These are phyloP conservation scores for Cryptosporidium andersoni DNA, from an alignment of 169 alveolate genomes.

Conservation along the genomic window DNA sequence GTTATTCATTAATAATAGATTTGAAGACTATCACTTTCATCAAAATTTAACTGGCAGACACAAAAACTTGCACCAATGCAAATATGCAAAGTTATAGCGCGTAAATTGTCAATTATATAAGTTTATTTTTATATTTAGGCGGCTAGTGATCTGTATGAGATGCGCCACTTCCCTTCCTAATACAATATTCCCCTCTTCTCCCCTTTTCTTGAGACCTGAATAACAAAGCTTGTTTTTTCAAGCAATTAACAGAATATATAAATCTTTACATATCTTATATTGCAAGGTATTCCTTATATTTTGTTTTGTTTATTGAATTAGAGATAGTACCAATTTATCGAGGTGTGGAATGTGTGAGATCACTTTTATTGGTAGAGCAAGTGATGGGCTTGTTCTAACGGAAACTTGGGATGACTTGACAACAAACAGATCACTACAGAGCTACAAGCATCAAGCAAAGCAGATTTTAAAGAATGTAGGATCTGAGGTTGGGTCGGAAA, in stretches of 20 bases:
- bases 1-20: neutral
- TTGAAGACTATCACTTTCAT: too few species aligned
- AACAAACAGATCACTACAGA: constrained; percentile 39
- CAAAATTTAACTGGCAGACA: too few species aligned
- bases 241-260: too few species aligned
- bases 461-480: constrained; percentile 72
- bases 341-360: constrained; percentile 73
- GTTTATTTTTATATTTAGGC: neutral
- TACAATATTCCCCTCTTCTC: too few species aligned
- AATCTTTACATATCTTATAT: too few species aligned
- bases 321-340: constrained; percentile 20
- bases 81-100: too few species aligned
- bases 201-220: too few species aligned
- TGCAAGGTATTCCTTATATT: constrained; percentile 18
- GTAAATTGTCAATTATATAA: neutral
- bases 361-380: constrained; percentile 82
- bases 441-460: constrained; percentile 78
- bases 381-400: constrained; percentile 84
- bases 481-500: constrained; percentile 28
- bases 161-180: too few species aligned
- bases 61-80: too few species aligned
- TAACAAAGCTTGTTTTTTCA: too few species aligned
- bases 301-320: neutral
- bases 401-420: constrained; percentile 82
- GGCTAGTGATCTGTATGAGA: neutral